Base-by-base conservation (phyloP, 1,284 basidiomycete species). In the Sparassis latifolia region DNA sequence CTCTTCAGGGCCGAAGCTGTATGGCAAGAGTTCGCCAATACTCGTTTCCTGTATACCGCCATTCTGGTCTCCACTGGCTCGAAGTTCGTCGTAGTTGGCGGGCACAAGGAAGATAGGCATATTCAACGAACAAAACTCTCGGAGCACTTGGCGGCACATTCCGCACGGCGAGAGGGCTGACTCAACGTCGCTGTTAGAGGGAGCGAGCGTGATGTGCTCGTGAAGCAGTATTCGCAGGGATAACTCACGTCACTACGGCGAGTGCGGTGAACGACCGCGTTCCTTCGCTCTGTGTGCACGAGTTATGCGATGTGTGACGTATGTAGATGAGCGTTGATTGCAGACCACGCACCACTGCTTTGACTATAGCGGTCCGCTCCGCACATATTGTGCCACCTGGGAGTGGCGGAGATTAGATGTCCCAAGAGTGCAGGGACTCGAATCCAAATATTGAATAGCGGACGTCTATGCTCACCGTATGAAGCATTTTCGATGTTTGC, bases 401-500 rank as follows among this genome's bases (percentile, higher is more conserved):
- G 27, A 42, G 7, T n/a, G 1, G 27, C 28, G 9, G 40, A 27
- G 10, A 30, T 31, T 39, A 32, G 41, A 5, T 28, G 5, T 5
- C 31, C 3, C 4, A 2, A 20, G 20, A 20, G 20, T 20, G 20
- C 20, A 20, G 12, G 35, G 6, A 47, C 35, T 12, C 6, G 28
- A 2, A 12, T 12, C 10, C 35, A 27, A 29, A 5, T 20, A 20
- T 20, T 20, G 20, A 20, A 20, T 1, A 20, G 20, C 40, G 38
- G 30, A 48, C 46, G 20, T n/a, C 27, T 29, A 42, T 6, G 59
- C 66, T 48, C 28, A 88, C 93, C 89, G 64, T 92, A 94, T 0
- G 89, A 90, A 0, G 91, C 91, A 62, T 96, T 96, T 70, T 97
- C 93, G 52, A 96, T 78, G 62, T 95, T 96, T 38, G 86, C 82